Evolutionary conservation across 1,284 basidiomycete genomes (phyloP).

Genomic region (Pseudozyma flocculosa): DNA sequence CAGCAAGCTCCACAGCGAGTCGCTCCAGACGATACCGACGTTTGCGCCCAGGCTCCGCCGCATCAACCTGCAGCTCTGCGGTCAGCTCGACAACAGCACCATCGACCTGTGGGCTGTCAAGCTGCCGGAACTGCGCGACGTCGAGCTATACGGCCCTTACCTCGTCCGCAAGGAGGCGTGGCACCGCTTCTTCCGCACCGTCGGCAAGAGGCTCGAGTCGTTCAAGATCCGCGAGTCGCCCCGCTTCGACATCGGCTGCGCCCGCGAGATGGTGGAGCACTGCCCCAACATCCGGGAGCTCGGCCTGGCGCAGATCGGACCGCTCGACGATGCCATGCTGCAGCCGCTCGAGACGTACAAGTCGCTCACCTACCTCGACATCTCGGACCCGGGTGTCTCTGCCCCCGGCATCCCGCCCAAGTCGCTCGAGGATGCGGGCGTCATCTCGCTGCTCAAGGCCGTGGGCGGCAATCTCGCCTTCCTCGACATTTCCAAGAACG

Average conservation of each 20-base stretch:
- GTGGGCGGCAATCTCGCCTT: slow-evolving; percentile 64
- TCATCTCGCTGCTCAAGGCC: slow-evolving; percentile 65
- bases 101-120: slow-evolving; percentile 68
- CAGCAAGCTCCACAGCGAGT: slow-evolving; percentile 61
- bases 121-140: slow-evolving; percentile 68
- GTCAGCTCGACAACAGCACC: slow-evolving; percentile 73
- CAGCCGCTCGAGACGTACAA: slow-evolving; percentile 58
- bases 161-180: slow-evolving; percentile 76
- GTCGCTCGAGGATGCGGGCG: slow-evolving; percentile 65
- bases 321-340: slow-evolving; percentile 57
- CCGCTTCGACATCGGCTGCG: slow-evolving; percentile 76
- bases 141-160: slow-evolving; percentile 87
- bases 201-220: slow-evolving; percentile 66
- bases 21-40: slow-evolving; percentile 38
- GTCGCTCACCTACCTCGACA: slow-evolving; percentile 65
- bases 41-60: slow-evolving; percentile 46
- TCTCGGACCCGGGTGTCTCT: slow-evolving; percentile 64
- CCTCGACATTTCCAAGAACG: slow-evolving; percentile 69
- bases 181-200: slow-evolving; percentile 71
- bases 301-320: slow-evolving; percentile 76
- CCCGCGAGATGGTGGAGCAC: slow-evolving; percentile 66
- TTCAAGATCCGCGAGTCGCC: slow-evolving; percentile 78
- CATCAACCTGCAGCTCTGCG: slow-evolving; percentile 79
- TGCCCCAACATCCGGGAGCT: slow-evolving; percentile 71
- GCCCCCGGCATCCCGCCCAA: slow-evolving; percentile 56